Evolutionary conservation across 2,329 filamentous ascomycete species (phyloP).

Genomic region (Paraphaeosphaeria sporulosa): DNA sequence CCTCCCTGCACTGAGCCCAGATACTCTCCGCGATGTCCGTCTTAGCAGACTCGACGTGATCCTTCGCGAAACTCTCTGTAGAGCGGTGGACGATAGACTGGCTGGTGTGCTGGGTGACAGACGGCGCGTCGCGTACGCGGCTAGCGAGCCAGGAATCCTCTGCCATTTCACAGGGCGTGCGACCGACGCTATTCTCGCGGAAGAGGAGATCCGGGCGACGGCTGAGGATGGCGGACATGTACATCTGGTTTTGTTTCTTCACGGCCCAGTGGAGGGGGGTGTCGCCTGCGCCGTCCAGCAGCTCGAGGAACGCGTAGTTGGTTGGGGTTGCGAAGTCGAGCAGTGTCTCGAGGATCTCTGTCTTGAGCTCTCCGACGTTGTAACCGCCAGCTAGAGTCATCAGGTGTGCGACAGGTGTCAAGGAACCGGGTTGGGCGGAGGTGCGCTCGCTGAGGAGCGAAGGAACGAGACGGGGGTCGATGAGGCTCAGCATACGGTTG

Average conservation of each 20-base stretch:
- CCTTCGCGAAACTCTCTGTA: slow-evolving; percentile 29
- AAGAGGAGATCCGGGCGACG: slow-evolving; percentile 67
- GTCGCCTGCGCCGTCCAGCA: slow-evolving; percentile 71
- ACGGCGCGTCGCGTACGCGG: slow-evolving; percentile 32
- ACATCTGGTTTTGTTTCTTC: slow-evolving; percentile 46
- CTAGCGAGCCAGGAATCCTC: slow-evolving; percentile 60
- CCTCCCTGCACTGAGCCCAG: slow-evolving; percentile 49
- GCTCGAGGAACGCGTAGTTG: slow-evolving; percentile 61
- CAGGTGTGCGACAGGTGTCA: slow-evolving; percentile 67
- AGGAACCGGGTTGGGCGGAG: slow-evolving; percentile 60
- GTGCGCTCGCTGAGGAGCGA: slow-evolving; percentile 66
- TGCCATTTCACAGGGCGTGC: slow-evolving; percentile 74
- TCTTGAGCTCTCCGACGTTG: neutral
- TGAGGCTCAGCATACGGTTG: slow-evolving; percentile 61
- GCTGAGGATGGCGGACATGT: slow-evolving; percentile 59
- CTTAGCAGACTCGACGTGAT: slow-evolving; percentile 8
- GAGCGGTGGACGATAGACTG: slow-evolving; percentile 17
- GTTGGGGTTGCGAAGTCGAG: slow-evolving; percentile 42
- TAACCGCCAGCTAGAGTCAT: slow-evolving; percentile 16
- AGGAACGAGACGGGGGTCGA: slow-evolving; percentile 65
- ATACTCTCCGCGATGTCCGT: slow-evolving; percentile 31
- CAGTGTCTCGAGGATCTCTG: slow-evolving; percentile 26
- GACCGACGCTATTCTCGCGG: slow-evolving; percentile 78
- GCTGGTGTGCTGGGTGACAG: neutral
- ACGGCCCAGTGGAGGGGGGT: slow-evolving; percentile 69